These are phyloP conservation scores for Daldinia decipiens DNA, from an alignment of 495 filamentous ascomycete genomes.

Conservation along the genomic window DNA sequence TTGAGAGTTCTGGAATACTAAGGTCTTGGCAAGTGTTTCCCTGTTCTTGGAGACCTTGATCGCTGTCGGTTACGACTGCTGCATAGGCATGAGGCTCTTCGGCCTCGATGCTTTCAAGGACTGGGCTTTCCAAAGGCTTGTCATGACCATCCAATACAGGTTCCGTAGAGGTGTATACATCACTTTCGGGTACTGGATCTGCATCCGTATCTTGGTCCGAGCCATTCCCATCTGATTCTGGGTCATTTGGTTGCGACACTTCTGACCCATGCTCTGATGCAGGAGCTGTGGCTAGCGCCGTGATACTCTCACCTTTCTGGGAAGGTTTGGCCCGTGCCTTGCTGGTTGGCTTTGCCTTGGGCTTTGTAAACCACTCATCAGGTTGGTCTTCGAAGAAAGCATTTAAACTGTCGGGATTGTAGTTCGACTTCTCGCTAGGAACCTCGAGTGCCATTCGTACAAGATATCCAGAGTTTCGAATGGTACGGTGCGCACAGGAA, in stretches of 20 bases:
- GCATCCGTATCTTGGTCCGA: background rate
- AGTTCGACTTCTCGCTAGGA: constrained; percentile 34
- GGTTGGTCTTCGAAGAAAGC: background rate
- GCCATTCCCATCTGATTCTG: background rate
- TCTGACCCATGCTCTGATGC: background rate
- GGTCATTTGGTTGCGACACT: background rate
- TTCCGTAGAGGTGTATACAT: background rate
- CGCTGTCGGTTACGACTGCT: background rate
- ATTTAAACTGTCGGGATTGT: constrained; percentile 27
- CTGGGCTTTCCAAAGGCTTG: background rate
- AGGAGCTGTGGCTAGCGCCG: background rate
- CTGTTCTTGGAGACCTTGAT: background rate
- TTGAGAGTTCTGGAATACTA: background rate
- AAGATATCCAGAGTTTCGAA: constrained; percentile 37
- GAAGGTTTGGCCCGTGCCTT: background rate
- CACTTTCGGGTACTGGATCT: background rate
- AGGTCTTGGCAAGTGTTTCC: background rate
- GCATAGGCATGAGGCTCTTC: background rate
- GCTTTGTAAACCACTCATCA: background rate
- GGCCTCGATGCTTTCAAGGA: background rate
- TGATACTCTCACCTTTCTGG: background rate
- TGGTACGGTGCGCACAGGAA: constrained; percentile 41
- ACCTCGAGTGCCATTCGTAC: constrained; percentile 46
- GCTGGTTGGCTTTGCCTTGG: background rate
- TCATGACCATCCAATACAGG: background rate